Conservation (phyloP, 129 eudicot genomes). For the Oenanthe sinensis region DNA sequence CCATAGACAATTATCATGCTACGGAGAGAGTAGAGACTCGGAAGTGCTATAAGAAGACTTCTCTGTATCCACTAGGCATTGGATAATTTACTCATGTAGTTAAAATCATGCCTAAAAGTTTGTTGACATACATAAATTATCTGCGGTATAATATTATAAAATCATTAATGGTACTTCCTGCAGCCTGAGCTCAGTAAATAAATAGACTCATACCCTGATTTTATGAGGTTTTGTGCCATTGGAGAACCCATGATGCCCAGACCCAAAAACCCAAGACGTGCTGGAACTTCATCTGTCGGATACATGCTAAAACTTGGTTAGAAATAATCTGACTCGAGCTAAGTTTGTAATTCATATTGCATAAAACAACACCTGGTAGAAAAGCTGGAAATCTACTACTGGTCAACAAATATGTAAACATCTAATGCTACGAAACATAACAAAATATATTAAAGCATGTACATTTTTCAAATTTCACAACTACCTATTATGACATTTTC, state of each 20-base stretch:
- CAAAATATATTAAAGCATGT: not conserved
- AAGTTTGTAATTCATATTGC: not conserved
- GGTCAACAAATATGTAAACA: not conserved
- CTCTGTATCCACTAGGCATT: not conserved
- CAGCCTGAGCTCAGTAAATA: conserved; percentile 10
- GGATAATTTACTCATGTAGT: not conserved
- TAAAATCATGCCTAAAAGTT: too few relatives aligned
- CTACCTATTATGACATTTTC: not conserved
- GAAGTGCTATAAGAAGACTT: not conserved
- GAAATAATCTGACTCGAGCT: conserved; percentile 4
- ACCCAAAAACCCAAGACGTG: conserved; percentile 86
- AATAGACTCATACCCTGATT: conserved; percentile 59
- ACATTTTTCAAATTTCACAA: not conserved
- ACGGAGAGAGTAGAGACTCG: not conserved
- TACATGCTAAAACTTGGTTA: conserved; percentile 9
- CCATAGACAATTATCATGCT: not conserved
- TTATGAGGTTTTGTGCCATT: conserved; percentile 87
- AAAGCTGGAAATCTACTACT: not conserved
- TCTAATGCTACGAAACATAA: not conserved
- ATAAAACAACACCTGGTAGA: not conserved
- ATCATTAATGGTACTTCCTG: not conserved
- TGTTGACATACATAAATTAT: not conserved
- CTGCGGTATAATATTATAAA: not conserved
- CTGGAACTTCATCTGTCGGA: conserved; percentile 45
- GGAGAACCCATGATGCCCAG: conserved; percentile 99